Conservation (phyloP, 345 rosid genomes). For the Crucihimalaya himalaica region DNA sequence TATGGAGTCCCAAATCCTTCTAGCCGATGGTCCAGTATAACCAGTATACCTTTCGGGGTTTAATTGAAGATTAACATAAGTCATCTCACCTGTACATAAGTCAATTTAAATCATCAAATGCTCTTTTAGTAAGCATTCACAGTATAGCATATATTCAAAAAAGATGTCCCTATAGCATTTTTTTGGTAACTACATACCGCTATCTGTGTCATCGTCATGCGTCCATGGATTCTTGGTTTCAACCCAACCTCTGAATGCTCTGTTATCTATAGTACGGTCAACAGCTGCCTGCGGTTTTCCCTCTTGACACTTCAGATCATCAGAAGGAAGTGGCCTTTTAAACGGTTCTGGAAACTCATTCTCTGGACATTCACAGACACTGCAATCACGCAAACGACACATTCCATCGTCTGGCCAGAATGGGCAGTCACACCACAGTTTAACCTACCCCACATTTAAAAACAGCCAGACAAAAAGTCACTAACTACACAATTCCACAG, state of each 20-base stretch:
- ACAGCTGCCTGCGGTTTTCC: conserved; percentile 91
- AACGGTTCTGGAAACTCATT: conserved; percentile 83
- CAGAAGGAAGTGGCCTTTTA: conserved; percentile 67
- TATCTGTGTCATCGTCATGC: conserved; percentile 92
- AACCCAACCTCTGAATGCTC: conserved; percentile 86
- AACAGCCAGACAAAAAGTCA: not conserved
- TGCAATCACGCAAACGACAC: conserved; percentile 95
- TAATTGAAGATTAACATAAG: conserved; percentile 84
- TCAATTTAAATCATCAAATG: conserved; percentile 1
- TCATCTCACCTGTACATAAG: conserved; percentile 70
- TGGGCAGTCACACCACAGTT: conserved; percentile 96
- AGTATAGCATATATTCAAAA: not conserved
- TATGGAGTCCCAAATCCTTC: conserved; percentile 96
- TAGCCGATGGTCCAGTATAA: conserved; percentile 82
- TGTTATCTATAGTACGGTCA: conserved; percentile 80
- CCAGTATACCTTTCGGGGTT: conserved; percentile 93
- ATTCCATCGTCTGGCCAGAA: conserved; percentile 97
- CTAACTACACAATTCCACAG: not conserved
- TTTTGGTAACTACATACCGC: conserved; percentile 46
- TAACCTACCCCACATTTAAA: conserved; percentile 53
- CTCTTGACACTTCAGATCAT: conserved; percentile 80
- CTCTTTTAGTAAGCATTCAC: not conserved
- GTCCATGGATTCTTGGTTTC: conserved; percentile 97
- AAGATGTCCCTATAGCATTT: not conserved
- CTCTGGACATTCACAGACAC: conserved; percentile 97